Evolutionary conservation across 2,329 filamentous ascomycete genomes (phyloP).

Genomic region (Fusarium brachygibbosum): DNA sequence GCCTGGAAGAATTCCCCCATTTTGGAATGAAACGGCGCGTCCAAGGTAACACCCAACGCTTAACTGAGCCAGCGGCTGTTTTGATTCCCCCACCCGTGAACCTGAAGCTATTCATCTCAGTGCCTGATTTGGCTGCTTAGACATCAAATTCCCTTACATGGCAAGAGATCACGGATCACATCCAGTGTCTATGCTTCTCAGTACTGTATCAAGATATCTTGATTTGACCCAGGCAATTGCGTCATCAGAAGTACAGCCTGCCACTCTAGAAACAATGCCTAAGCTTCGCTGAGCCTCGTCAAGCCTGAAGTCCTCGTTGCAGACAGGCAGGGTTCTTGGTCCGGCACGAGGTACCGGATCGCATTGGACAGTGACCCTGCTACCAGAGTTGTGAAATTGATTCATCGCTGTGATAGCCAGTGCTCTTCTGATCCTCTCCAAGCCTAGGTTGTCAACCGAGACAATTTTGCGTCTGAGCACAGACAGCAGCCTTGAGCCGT

Average conservation of each 20-base stretch:
- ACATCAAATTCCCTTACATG: background rate
- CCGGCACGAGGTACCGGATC: conserved; percentile 1
- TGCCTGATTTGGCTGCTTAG: conserved; percentile 1
- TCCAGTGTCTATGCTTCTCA: background rate
- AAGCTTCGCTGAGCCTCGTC: conserved; percentile 16
- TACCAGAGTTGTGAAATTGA: background rate
- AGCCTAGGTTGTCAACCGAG: background rate
- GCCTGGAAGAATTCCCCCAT: conserved; percentile 4
- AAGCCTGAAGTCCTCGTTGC: conserved; percentile 9
- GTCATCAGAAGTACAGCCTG: conserved; percentile 12
- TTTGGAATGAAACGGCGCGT: conserved; percentile 10
- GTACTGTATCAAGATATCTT: no score
- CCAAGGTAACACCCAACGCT: conserved; percentile 9
- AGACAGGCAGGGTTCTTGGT: conserved; percentile 1
- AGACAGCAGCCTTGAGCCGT: background rate
- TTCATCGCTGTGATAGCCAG: background rate
- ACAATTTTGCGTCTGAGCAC: conserved; percentile 4
- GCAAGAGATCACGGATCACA: background rate
- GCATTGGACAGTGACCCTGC: background rate
- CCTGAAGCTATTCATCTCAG: no score
- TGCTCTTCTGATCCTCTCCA: background rate
- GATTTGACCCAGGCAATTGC: conserved; percentile 8
- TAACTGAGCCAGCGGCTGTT: background rate
- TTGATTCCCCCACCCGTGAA: background rate
- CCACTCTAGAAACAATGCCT: conserved; percentile 9